A percentile compares a stretch with the other conserved stretches of the same genome.
Conservation (phyloP, 768 basidiomycete species). For the Lentinula guzmanii region DNA sequence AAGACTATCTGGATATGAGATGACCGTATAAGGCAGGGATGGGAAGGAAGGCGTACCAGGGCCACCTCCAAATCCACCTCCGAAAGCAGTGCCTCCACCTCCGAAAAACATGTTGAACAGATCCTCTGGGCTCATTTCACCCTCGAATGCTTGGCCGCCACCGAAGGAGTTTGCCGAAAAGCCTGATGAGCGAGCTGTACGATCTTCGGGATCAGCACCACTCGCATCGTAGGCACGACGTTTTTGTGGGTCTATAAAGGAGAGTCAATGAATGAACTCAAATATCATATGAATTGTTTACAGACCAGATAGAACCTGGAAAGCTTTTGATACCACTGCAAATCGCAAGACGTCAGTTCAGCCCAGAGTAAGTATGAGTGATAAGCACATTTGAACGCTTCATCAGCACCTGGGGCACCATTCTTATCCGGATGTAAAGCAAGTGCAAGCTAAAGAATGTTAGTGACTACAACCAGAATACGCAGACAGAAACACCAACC, state of each 20-base stretch:
- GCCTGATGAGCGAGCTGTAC: constrained; percentile 47
- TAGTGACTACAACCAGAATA: constrained; percentile 4
- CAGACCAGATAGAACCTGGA: constrained; percentile 84
- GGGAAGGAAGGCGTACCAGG: constrained; percentile 32
- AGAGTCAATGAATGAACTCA: neutral
- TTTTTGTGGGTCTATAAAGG: constrained; percentile 69
- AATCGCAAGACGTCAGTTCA: constrained; percentile 7
- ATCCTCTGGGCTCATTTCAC: constrained; percentile 92
- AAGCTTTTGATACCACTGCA: constrained; percentile 95
- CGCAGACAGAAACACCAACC: constrained; percentile 35
- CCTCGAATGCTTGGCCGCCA: constrained; percentile 53
- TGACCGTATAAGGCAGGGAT: constrained; percentile 3
- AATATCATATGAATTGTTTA: neutral
- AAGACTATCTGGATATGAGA: constrained; percentile 45
- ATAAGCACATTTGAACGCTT: constrained; percentile 90
- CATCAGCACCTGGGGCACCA: constrained; percentile 96
- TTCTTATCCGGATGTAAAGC: constrained; percentile 92
- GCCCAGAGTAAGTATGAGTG: constrained; percentile 2
- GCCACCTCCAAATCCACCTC: constrained; percentile 51
- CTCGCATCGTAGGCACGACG: constrained; percentile 80
- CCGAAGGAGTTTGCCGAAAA: constrained; percentile 48
- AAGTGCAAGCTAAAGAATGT: constrained; percentile 61
- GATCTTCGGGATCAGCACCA: constrained; percentile 85
- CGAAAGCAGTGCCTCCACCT: constrained; percentile 50
- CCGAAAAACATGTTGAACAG: constrained; percentile 99